Evolutionary conservation across 352 stramenopile species (phyloP), one percentile per base, ranked within the genome.

Genomic region (Phytopythium delawarense): DNA sequence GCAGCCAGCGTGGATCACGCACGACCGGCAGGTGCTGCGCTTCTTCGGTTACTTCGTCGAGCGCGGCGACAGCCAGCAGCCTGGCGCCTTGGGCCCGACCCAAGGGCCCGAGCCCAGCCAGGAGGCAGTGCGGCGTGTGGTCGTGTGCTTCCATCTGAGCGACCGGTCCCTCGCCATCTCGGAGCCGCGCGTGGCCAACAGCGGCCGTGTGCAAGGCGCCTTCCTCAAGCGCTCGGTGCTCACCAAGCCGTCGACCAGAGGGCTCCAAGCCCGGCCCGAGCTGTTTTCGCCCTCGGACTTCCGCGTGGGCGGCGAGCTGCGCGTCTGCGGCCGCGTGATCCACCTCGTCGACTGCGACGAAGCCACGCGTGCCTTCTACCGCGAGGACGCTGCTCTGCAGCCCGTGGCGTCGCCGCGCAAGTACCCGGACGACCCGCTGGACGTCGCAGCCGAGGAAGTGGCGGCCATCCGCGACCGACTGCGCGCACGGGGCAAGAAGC

Each of bases 31-130:
- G 37, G 90, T 98, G 44, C 74, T 98, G 42, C 87, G 91, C 21
- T 97, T 97, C 74, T 97, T 92, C 49, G 86, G 79, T 2, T 98
- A 96, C 66, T 97, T 96, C 50, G 62, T 68, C 7, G 71, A 88
- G 37, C 67, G 71, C 60, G 61, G 69, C 49, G 56, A 65, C 57
- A 54, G 62, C 16, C 35, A 40, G 8, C 35, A 40, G 35, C 35
- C 35, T 15, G 21, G 8, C 45, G 13, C 9, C 45, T 51, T 18
- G 0, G 4, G 45, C 1, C n/a, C 9, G 20, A 49, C 58, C 50
- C 16, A 62, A 69, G 25, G 50, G 18, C 13, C 30, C 13, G 25
- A 34, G 28, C 35, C 28, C 3, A 37, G 2, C 2, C 25, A n/a
- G 5, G 11, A 67, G 9, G 69, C 67, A 12, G 67, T 88, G 20